These are phyloP conservation scores for Phialophora macrospora DNA, from an alignment of 2,329 filamentous ascomycete genomes.

Conservation along the genomic window DNA sequence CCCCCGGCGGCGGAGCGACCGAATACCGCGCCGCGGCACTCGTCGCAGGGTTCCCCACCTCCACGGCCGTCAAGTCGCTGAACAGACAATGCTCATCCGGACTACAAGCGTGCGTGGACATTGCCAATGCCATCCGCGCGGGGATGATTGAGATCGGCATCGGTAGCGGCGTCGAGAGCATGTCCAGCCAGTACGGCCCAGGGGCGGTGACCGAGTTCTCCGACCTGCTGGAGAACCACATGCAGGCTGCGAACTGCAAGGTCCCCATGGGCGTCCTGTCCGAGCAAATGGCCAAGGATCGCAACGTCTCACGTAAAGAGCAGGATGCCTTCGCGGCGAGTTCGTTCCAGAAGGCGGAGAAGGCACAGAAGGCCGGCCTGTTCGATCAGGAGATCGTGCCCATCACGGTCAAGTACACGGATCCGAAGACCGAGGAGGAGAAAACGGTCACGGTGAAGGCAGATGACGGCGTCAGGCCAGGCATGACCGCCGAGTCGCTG, in stretches of 20 bases:
- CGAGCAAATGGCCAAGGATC: conserved; percentile 91
- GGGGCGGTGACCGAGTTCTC: conserved; percentile 90
- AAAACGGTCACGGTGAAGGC: conserved; percentile 80
- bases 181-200: conserved; percentile 90
- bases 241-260: conserved; percentile 91
- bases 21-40: conserved; percentile 93
- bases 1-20: conserved; percentile 91
- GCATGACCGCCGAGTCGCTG: conserved; percentile 86
- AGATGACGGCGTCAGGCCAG: conserved; percentile 85
- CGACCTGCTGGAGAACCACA: conserved; percentile 79
- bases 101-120: conserved; percentile 88
- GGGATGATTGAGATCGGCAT: conserved; percentile 97
- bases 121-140: conserved; percentile 86
- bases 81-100: conserved; percentile 96
- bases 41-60: conserved; percentile 86
- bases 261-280: conserved; percentile 94
- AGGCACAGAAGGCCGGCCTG: conserved; percentile 84
- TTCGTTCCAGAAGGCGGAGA: conserved; percentile 87
- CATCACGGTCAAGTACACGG: conserved; percentile 81
- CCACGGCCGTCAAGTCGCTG: conserved; percentile 80
- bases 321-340: conserved; percentile 95
- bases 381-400: conserved; percentile 92
- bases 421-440: conserved; percentile 86
- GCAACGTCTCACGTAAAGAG: conserved; percentile 68
- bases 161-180: conserved; percentile 94